phyloP scores from a whole-genome alignment of 495 filamentous ascomycete genomes.

The Neurospora sp. region DNA sequence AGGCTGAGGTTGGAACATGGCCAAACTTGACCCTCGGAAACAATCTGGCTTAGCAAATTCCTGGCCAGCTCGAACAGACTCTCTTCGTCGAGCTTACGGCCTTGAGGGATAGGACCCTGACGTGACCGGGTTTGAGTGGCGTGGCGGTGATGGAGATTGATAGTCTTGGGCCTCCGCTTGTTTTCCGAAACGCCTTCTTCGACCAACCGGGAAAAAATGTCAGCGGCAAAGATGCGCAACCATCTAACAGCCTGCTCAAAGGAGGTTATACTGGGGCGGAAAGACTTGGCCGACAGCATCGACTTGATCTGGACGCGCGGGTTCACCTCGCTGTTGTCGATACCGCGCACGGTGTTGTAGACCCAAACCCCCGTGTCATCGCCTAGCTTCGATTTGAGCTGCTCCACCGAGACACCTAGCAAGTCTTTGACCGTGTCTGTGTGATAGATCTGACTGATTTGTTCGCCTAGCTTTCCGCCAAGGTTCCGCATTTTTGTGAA shows the following conservation, averaged over 20 bases:
- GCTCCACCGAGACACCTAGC: conserved; percentile 59
- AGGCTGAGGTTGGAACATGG: conserved; percentile 79
- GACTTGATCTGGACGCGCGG: conserved; percentile 88
- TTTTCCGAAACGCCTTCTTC: conserved; percentile 90
- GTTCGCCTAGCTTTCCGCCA: conserved; percentile 90
- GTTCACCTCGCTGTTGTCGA: conserved; percentile 82
- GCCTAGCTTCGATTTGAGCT: conserved; percentile 68
- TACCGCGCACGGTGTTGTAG: conserved; percentile 74
- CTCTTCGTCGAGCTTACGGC: conserved; percentile 58
- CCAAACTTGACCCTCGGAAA: conserved; percentile 69
- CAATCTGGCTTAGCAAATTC: conserved; percentile 63
- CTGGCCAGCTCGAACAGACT: conserved; percentile 70
- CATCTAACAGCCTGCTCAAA: conserved; percentile 77
- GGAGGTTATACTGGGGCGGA: conserved; percentile 71
- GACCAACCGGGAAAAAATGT: conserved; percentile 81
- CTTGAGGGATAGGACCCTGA: conserved; percentile 66
- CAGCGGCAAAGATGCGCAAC: conserved; percentile 85
- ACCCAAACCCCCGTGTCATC: conserved; percentile 86
- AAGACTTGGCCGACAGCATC: conserved; percentile 97
- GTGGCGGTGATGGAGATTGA: conserved; percentile 72
- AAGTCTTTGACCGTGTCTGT: conserved; percentile 76
- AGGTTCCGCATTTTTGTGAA: conserved; percentile 95
- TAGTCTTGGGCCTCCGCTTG: conserved; percentile 72
- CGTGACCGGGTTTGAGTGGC: conserved; percentile 60
- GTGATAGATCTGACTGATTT: conserved; percentile 63